These are phyloP conservation scores for Malassezia caprae DNA, from an alignment of 1,284 basidiomycete genomes.

Conservation along the genomic window DNA sequence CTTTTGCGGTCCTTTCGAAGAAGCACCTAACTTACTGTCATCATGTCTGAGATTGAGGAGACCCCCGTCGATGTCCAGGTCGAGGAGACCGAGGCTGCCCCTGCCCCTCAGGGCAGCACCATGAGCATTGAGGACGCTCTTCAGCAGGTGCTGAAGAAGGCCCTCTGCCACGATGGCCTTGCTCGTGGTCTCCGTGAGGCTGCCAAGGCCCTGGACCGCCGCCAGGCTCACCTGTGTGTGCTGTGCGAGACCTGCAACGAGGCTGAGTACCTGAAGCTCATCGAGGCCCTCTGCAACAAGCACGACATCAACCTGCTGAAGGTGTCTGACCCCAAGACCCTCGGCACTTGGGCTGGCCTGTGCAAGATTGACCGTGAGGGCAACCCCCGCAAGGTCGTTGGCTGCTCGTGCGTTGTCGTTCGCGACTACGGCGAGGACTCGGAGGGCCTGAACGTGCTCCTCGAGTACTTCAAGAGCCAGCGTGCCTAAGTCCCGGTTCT, in stretches of 20 bases:
- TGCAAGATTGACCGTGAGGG: constrained; percentile 95
- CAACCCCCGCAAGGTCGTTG: constrained; percentile 80
- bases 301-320: constrained; percentile 99
- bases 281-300: constrained; percentile 96
- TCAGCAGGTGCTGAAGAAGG: constrained; percentile 87
- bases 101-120: constrained; percentile 67
- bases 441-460: constrained; percentile 88
- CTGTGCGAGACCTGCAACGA: constrained; percentile 98
- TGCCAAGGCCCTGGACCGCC: constrained; percentile 96
- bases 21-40: constrained; percentile 27
- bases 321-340: constrained; percentile 88
- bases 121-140: constrained; percentile 95
- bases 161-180: constrained; percentile 93
- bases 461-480: constrained; percentile 89
- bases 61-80: constrained; percentile 59
- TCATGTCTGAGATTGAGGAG: constrained; percentile 48
- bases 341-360: constrained; percentile 89
- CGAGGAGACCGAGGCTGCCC: constrained; percentile 55
- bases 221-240: constrained; percentile 95
- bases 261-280: constrained; percentile 99
- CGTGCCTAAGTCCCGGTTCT: constrained; percentile 45
- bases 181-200: constrained; percentile 94
- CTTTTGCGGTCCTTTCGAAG: constrained; percentile 41
- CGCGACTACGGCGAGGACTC: constrained; percentile 95
- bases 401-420: constrained; percentile 77